Conservation (phyloP, 176 grass and related monocot genomes). For the Echinochloa phyllopogon region DNA sequence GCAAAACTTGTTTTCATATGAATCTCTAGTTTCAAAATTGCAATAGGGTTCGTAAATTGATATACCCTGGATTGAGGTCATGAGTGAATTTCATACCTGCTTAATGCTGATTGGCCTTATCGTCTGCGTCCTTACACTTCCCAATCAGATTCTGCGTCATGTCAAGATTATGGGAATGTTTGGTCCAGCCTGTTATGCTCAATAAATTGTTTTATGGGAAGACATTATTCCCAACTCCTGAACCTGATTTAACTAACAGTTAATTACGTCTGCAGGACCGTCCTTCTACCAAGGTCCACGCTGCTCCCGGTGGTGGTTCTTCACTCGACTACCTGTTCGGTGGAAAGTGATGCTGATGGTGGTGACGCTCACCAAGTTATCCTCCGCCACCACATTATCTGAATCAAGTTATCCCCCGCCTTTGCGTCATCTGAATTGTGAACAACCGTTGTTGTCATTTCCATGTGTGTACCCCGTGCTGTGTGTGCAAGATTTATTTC, state of each 20-base stretch:
- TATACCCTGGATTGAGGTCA: not conserved
- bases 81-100: no score
- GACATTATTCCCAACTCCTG: not conserved
- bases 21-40: not conserved
- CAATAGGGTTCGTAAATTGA: not conserved
- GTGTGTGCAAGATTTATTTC: constrained; percentile 1
- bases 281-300: constrained; percentile 71
- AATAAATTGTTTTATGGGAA: not conserved
- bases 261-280: constrained; percentile 48
- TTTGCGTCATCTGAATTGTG: not conserved
- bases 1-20: not conserved
- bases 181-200: not conserved
- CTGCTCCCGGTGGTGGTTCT: constrained; percentile 66
- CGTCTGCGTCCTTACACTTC: not conserved
- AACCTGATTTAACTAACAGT: not conserved
- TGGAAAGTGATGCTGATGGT: constrained; percentile 45
- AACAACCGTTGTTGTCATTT: constrained; percentile 35
- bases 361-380: constrained; percentile 12
- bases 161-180: not conserved
- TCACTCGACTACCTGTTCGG: constrained; percentile 74
- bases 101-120: not conserved
- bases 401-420: not conserved
- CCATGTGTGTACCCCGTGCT: constrained; percentile 14
- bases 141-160: not conserved
- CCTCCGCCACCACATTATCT: not conserved